Evolutionary conservation across 2,329 filamentous ascomycete species (phyloP).

Genomic region (Madurella mycetomatis): DNA sequence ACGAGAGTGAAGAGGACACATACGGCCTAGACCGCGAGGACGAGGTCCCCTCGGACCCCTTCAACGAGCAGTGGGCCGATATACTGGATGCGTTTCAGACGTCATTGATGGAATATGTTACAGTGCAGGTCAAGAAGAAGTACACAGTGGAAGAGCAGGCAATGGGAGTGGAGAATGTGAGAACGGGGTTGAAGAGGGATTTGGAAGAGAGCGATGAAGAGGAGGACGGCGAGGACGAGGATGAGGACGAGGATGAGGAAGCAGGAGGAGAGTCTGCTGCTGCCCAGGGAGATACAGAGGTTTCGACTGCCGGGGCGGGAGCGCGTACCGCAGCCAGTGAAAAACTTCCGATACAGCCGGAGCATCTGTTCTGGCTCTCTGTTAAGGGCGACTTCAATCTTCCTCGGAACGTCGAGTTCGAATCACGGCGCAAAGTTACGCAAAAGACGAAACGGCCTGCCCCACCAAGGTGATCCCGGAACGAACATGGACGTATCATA

Average conservation of each 20-base stretch:
- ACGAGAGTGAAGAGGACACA: constrained; percentile 35
- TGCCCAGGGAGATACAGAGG: constrained; percentile 2
- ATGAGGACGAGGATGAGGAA: constrained; percentile 34
- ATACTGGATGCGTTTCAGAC: constrained; percentile 31
- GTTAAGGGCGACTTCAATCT: constrained; percentile 43
- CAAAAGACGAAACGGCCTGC: constrained; percentile 5
- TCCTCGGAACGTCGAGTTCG: constrained; percentile 41
- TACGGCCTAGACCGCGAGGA: constrained; percentile 42
- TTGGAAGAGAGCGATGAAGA: constrained; percentile 51
- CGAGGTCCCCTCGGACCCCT: constrained; percentile 30
- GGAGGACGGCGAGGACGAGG: constrained; percentile 55
- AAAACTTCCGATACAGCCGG: constrained; percentile 35
- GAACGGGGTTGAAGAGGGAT: constrained; percentile 62
- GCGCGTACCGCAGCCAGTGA: not conserved
- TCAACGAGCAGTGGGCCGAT: constrained; percentile 36
- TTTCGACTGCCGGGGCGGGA: constrained; percentile 8
- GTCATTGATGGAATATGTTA: constrained; percentile 36
- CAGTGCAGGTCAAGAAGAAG: constrained; percentile 53
- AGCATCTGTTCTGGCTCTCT: constrained; percentile 45
- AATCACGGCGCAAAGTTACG: constrained; percentile 21
- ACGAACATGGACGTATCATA: not conserved
- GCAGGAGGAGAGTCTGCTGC: constrained; percentile 37
- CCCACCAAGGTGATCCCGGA: constrained; percentile 6
- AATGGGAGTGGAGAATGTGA: constrained; percentile 62
- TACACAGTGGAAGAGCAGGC: constrained; percentile 70